Evolutionary conservation across 768 basidiomycete genomes (phyloP), one percentile per base, ranked within the genome.

Genomic region (Xerocomellus dryophilus): DNA sequence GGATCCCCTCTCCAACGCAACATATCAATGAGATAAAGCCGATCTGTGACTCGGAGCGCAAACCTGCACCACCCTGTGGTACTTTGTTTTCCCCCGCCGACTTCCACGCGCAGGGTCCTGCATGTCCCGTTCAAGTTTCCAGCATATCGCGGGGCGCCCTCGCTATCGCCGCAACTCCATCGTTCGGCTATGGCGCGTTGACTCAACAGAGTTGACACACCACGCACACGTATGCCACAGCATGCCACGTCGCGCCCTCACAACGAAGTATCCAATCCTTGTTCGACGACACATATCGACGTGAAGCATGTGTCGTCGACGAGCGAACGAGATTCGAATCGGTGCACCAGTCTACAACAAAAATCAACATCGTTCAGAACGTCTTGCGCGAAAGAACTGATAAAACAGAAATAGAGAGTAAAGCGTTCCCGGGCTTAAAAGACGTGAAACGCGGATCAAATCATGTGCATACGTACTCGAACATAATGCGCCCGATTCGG

Each of bases 301-400:
- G 43, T 49, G 9, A 47, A 34, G 21, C 27, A 53, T 29, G 27
- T 21, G 2, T 49, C 53, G 7, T 60, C 38, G 25, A 46, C 12
- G 1, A 23, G 6, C 2, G 21, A 29, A 6, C 23, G 29, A 15
- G 15, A 10, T 34, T 32, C 9, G n/a, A 54, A 45, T 44, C 36
- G 45, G 18, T 50, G 35, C 23, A 41, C 27, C n/a, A 46, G 36
- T 54, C 49, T 42, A 39, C 57, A 54, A 15, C 57, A 5, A 25
- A 20, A 35, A 12, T 12, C 44, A 41, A 23, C 43, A 32, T 38
- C 34, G 20, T 31, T 21, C 36, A 27, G 15, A 5, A 7, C 17
- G 51, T 55, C 41, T 21, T 50, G 46, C 34, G 57, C 17, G 54
- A 59, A 15, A 57, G 45, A 15, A 43, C 38, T 3, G 58, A 53